Base-by-base conservation (phyloP, 164 flowering plant genomes). In the Dillenia suffruticosa region DNA sequence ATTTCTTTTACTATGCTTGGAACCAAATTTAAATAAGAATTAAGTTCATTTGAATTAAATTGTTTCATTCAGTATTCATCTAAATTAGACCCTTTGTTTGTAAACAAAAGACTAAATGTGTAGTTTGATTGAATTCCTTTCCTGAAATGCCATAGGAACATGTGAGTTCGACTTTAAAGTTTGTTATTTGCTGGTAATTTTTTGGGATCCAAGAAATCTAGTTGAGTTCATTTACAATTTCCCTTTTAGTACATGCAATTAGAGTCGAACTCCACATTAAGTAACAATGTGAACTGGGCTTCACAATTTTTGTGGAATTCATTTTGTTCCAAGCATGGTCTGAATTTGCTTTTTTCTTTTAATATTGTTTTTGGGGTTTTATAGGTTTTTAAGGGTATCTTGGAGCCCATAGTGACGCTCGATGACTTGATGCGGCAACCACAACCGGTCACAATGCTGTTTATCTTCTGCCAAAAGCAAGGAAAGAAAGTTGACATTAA, bases 351-450 rank as follows among this genome's bases (percentile, higher is more conserved):
- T 16, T 26, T 11, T 52, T 58, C 47, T 47, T 9, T 44, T 45
- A 10, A 10, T n/a, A 11, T 47, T 56, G n/a, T 24, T 12, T 14
- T 54, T 17, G 48, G 50, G 7, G 55, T 46, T 58, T 46, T 69
- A 17, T 55, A 88, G 94, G 66, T 75, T 12, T 76, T 84, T 56
- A 69, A 78, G 59, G 68, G 65, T 56, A 43, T 89, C 0, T 62
- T 89, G 63, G 90, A 86, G 76, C 92, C 96, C 2, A 81, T 84
- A 24, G 70, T 75, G 44, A 82, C 81, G 0, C 69, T 56, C 9
- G 86, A 83, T 32, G 78, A 71, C 43, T 62, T 89, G 54, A 69
- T 71, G 51, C 67, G 59, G 12, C 84, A 84, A 40, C 91, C 81
- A 9, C 83, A 82, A 24, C 86, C 96, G 0, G 82, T 84, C 45